A percentile compares a stretch with the other conserved stretches of the same genome.
These are phyloP conservation scores for Xylaria acuta DNA, from an alignment of 495 filamentous ascomycete genomes.

Conservation along the genomic window DNA sequence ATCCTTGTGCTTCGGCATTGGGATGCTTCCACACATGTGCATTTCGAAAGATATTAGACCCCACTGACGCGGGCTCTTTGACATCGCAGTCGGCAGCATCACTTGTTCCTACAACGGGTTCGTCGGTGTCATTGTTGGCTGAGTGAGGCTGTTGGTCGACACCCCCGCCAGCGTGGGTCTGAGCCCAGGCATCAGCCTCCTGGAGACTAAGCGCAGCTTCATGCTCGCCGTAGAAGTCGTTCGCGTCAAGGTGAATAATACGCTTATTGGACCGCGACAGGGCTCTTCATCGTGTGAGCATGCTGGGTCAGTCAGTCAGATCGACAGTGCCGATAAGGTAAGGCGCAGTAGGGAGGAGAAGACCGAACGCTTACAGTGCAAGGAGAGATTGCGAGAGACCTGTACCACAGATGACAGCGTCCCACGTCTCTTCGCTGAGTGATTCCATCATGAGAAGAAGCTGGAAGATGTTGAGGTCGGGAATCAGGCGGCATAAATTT, in stretches of 20 bases:
- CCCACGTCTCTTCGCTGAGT: slow-evolving; percentile 82
- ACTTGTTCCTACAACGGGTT: neutral
- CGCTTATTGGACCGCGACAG: slow-evolving; percentile 91
- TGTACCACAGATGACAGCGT: slow-evolving; percentile 89
- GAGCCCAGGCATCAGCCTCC: slow-evolving; percentile 79
- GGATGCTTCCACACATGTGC: slow-evolving; percentile 39
- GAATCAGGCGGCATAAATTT: slow-evolving; percentile 42
- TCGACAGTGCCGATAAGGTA: slow-evolving; percentile 33
- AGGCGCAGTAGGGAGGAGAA: slow-evolving; percentile 29
- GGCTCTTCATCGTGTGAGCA: slow-evolving; percentile 67
- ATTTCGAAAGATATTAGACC: slow-evolving; percentile 31
- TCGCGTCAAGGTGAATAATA: slow-evolving; percentile 86
- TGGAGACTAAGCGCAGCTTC: slow-evolving; percentile 89
- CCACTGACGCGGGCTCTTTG: neutral
- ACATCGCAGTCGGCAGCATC: neutral
- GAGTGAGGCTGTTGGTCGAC: neutral
- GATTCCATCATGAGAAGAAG: slow-evolving; percentile 70
- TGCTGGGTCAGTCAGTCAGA: slow-evolving; percentile 77
- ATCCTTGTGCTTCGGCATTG: slow-evolving; percentile 40
- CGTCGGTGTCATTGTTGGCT: neutral
- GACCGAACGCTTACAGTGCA: slow-evolving; percentile 72
- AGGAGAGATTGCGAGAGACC: slow-evolving; percentile 89
- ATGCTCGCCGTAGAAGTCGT: slow-evolving; percentile 83
- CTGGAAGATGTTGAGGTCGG: slow-evolving; percentile 29
- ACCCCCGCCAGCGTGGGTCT: slow-evolving; percentile 20